A percentile compares a stretch with the other conserved stretches of the same genome.
phyloP scores from a whole-genome alignment of 2,329 filamentous ascomycete genomes.

The Aspergillus sp. region DNA sequence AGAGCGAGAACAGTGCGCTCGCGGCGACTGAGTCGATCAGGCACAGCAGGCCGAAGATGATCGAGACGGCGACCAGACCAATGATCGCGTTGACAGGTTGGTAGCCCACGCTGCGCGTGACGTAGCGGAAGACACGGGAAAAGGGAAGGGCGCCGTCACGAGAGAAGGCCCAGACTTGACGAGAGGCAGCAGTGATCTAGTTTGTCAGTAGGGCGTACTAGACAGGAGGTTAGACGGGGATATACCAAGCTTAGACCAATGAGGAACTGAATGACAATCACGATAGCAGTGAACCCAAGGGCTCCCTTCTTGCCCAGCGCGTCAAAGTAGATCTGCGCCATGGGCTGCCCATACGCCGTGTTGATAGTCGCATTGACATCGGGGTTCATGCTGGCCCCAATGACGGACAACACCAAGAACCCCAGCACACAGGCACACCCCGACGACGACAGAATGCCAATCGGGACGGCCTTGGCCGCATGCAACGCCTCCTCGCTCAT shows the following conservation, averaged over 20 bases:
- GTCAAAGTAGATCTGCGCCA: slow-evolving; percentile 54
- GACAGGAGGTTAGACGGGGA: neutral
- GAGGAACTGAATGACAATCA: slow-evolving; percentile 55
- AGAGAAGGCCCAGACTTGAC: slow-evolving; percentile 57
- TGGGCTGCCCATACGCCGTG: slow-evolving; percentile 50
- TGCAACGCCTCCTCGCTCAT: slow-evolving; percentile 56
- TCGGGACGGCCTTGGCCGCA: slow-evolving; percentile 51
- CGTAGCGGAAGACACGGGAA: slow-evolving; percentile 48
- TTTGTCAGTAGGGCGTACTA: slow-evolving; percentile 3
- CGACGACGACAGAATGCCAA: slow-evolving; percentile 52
- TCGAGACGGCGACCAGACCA: slow-evolving; percentile 44
- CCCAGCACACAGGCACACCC: slow-evolving; percentile 46
- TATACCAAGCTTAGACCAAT: slow-evolving; percentile 49
- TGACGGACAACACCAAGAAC: slow-evolving; percentile 50
- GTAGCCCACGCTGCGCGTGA: slow-evolving; percentile 48
- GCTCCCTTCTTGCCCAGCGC: slow-evolving; percentile 53
- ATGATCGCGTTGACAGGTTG: slow-evolving; percentile 52
- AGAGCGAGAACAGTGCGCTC: slow-evolving; percentile 48
- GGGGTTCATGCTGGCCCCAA: slow-evolving; percentile 50
- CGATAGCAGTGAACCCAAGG: slow-evolving; percentile 49
- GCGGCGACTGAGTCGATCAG: slow-evolving; percentile 52
- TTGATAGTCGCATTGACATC: slow-evolving; percentile 44
- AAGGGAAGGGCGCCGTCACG: slow-evolving; percentile 56
- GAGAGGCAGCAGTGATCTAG: slow-evolving; percentile 48
- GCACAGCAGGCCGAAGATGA: slow-evolving; percentile 50